Evolutionary conservation across 2,329 filamentous ascomycete genomes (phyloP).

Genomic region (Arthrobotrys conoides): DNA sequence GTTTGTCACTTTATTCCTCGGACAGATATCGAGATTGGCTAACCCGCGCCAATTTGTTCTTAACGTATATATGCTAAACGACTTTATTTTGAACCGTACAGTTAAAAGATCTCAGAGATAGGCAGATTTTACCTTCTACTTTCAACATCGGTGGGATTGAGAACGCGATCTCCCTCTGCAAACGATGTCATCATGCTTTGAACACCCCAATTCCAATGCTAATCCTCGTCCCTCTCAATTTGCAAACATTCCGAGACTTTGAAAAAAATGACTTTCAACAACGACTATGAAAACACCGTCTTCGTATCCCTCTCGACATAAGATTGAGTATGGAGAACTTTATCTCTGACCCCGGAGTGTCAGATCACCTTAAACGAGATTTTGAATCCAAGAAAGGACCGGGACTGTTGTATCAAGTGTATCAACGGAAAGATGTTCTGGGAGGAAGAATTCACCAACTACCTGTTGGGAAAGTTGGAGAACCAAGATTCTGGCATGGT

Average conservation of each 20-base stretch:
- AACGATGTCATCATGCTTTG: conserved; percentile 8
- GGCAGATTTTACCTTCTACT: background rate
- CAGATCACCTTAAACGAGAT: background rate
- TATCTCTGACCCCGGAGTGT: no score
- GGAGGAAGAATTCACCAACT: background rate
- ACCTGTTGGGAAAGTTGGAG: conserved; percentile 5
- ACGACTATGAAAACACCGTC: background rate
- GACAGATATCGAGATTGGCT: no score
- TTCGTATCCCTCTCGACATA: no score
- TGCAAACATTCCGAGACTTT: background rate
- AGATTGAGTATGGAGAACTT: no score
- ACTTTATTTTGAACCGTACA: background rate
- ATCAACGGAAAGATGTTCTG: conserved; percentile 11
- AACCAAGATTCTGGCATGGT: conserved; percentile 12
- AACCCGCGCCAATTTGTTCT: no score
- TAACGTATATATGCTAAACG: background rate
- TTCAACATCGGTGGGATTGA: conserved; percentile 18
- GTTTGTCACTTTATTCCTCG: no score
- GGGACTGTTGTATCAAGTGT: conserved; percentile 17
- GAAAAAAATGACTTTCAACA: conserved; percentile 13
- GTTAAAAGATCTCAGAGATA: conserved; percentile 1
- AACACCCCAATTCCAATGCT: conserved; percentile 6
- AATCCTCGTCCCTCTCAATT: conserved; percentile 8
- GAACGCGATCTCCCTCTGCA: conserved; percentile 16
- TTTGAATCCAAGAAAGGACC: background rate